Evolutionary conservation across 2,329 filamentous ascomycete species (phyloP).

Genomic region (Pseudogymnoascus sp.): DNA sequence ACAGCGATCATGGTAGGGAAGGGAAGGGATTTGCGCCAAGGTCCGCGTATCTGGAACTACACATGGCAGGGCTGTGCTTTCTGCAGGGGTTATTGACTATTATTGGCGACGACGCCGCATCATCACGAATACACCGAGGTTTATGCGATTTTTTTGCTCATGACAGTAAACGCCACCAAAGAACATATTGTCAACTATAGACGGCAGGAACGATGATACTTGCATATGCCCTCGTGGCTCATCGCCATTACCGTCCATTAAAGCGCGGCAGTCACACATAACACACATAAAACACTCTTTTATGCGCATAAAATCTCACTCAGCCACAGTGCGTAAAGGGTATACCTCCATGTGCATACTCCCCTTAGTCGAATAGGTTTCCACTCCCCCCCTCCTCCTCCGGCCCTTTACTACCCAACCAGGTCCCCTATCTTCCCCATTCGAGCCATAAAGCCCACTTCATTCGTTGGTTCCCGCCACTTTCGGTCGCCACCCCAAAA

Average conservation of each 20-base stretch:
- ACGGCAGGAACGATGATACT: background rate
- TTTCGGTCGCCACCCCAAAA: background rate
- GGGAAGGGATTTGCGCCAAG: background rate
- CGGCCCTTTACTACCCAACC: background rate
- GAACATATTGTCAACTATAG: background rate
- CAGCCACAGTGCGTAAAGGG: background rate
- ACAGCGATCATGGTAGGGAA: background rate
- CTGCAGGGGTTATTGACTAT: background rate
- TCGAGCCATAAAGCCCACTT: background rate
- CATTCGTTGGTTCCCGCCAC: background rate
- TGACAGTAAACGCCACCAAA: background rate
- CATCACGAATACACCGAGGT: background rate
- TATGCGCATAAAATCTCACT: background rate
- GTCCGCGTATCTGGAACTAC: conserved; percentile 4
- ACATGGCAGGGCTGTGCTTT: background rate
- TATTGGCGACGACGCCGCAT: background rate
- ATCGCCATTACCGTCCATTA: background rate
- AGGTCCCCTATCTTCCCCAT: background rate
- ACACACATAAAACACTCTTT: conserved; percentile 1
- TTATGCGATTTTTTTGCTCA: background rate
- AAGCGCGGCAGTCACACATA: background rate
- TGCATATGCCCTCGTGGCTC: background rate
- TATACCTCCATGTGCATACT: background rate
- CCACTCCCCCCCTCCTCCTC: background rate
- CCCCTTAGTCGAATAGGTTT: background rate